Evolutionary conservation across 1,284 basidiomycete species (phyloP), one percentile per base, ranked within the genome.

Genomic region (Phlebopus sp.): DNA sequence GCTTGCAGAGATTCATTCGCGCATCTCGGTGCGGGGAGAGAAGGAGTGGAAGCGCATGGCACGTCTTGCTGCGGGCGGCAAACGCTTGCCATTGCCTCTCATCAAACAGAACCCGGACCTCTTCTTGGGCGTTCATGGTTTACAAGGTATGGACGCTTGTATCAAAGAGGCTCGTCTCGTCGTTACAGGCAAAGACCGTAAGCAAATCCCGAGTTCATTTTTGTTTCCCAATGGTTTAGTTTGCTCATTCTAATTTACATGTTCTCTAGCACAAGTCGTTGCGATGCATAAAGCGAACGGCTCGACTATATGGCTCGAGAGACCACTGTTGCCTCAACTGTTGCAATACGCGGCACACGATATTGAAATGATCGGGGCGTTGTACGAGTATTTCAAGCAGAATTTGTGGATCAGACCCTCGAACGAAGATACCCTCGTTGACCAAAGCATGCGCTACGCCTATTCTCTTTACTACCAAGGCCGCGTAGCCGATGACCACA

Each of bases 291-390:
- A 61, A 42, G 42, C 58, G 4, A 57, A 63, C 17, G 61, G 64
- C 0, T 65, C 59, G 7, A 57, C 44, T 0, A 44, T 65, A 36
- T 75, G 72, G 73, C 51, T 71, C 17, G 30, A 31, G 1, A 64
- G 73, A 8, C 74, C 73, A 0, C 60, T 75, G 32, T n/a, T 55
- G 0, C 36, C 58, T 1, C 57, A 61, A 8, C 66, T 74, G 32
- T 62, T 74, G 39, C 55, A 59, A 17, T 75, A 75, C 43, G 72
- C 74, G 1, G 70, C 69, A 2, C 64, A 68, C 47, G 73, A 75
- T 56, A 70, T 75, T 41, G 59, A 67, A 37, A 64, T 72, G 50
- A 69, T 75, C 38, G 63, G 57, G 13, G 55, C 60, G 3, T 59
- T 74, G 10, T 71, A 71, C 57, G 61, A 62, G 3, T 53, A 66